These are phyloP conservation scores for Penicillium psychrosexuale DNA, from an alignment of 2,329 filamentous ascomycete species.

Conservation along the genomic window DNA sequence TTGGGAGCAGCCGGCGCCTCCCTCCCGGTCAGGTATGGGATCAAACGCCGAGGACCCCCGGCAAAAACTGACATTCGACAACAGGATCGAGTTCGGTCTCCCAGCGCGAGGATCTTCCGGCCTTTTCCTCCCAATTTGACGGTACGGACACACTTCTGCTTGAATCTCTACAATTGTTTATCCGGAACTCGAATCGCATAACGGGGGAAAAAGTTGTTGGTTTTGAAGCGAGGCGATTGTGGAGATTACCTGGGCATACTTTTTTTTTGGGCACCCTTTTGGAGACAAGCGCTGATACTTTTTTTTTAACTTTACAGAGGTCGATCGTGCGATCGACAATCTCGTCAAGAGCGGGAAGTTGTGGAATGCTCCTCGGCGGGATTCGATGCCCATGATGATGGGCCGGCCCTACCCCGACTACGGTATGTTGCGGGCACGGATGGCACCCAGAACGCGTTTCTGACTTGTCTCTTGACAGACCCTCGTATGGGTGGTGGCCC, in stretches of 20 bases:
- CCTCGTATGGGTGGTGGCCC: constrained; percentile 64
- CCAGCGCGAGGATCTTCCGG: constrained; percentile 69
- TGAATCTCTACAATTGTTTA: background rate
- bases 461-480: constrained; percentile 52
- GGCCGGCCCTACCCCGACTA: constrained; percentile 58
- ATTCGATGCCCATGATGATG: constrained; percentile 68
- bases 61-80: constrained; percentile 33
- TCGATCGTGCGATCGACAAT: constrained; percentile 93
- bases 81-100: constrained; percentile 71
- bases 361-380: constrained; percentile 71
- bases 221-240: background rate
- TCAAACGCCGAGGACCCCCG: background rate
- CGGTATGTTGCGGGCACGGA: constrained; percentile 50
- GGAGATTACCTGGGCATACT: background rate
- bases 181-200: background rate
- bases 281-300: constrained; percentile 25
- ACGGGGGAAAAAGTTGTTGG: background rate
- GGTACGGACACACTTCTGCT: constrained; percentile 55
- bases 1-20: constrained; percentile 71
- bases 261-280: background rate
- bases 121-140: constrained; percentile 85
- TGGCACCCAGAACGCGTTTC: constrained; percentile 21
- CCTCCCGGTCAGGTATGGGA: constrained; percentile 66
- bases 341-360: constrained; percentile 95
- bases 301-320: constrained; percentile 60